Base-by-base conservation (phyloP, 1,284 basidiomycete genomes). In the Cutaneotrichosporon cavernicola region DNA sequence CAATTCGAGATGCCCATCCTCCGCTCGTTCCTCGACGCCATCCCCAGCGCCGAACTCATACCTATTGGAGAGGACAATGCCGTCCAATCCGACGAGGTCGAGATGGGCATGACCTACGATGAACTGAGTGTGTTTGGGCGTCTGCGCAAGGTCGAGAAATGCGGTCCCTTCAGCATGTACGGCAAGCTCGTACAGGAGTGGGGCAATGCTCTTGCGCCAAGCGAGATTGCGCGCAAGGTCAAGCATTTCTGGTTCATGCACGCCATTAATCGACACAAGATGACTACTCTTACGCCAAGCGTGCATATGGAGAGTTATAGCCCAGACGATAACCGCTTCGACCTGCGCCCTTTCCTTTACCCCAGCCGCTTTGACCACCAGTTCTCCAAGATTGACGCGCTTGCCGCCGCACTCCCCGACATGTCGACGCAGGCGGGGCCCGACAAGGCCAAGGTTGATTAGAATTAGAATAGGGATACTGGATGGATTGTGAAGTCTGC, bases 81-180 rank as follows among this genome's bases (percentile, higher is more conserved):
- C 74, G 90, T 97, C 5, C 97, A 99, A 73, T 88, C 92, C 0
- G 97, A 99, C 76, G 97, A 99, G 84, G 92, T 88, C 11, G 96
- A 98, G 74, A 96, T 97, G 93, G 97, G 96, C 26, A 98, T 99
- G 95, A 97, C 96, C 1, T 99, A 99, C 78, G 92, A 99, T 73
- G 96, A 99, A 75, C 85, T 99, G 18, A 93, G 91, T 8, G 87
- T 93, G 31, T 97, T 95, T 73, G 97, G 96, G 34, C 85, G 94
- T 38, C 84, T 99, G 46, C 87, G 97, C 63, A 99, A 99, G 81
- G 88, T 97, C 36, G 92, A 95, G 73, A 98, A 98, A 81, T 95
- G 92, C 73, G 97, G 97, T 1, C 96, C 97, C 1, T 98, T 94
- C 81, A 90, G 90, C 82, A 97, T 90, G 85, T 99, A 96, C 77